Evolutionary conservation across 1,139 yeast species (phyloP), one percentile per base, ranked within the genome.

Genomic region (Hemisphaericaspora lyxosophila): DNA sequence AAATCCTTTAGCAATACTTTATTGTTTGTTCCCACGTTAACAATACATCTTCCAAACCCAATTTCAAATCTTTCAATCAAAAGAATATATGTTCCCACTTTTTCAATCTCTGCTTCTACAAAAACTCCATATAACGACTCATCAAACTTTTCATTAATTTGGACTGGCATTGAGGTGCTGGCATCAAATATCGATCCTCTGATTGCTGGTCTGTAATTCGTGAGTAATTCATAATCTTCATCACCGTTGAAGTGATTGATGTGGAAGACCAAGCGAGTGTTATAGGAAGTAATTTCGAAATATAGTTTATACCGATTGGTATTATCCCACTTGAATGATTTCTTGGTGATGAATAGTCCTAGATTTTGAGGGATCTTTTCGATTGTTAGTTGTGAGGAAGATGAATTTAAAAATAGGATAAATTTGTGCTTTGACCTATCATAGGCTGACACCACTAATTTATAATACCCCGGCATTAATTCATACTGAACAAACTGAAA

Each of bases 61-160:
- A 55, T 52, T 43, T 75, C 81, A 41, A 75, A 71, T 34, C 82
- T 50, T 48, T 76, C 82, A 14, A 73, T 59, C 16, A 75, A 52
- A 7, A 75, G 46, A 4, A 73, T 59, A 40, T 67, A 65, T 27
- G 58, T 48, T 11, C 67, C 69, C 19, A 64, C 60, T 2, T 49
- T 34, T 23, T 55, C 45, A 19, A 62, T 34, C 12, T 44, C 33
- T 41, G 59, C 57, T 34, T 73, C 75, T 9, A 73, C 49, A 48
- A 61, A 73, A 1, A 68, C 54, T 1, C 82, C 82, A 48, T 70
- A 70, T 13, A 70, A 47, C 12, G 64, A 55, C 44, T 70, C 70
- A 34, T 59, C 57, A 70, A 80, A 77, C 9, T 55, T 47, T 34
- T 66, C 67, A 42, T 68, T 70, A 9, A 68, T 53, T 27, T 55